These are phyloP conservation scores for Pachysolen tannophilus DNA, from an alignment of 805 yeast genomes.

Conservation along the genomic window DNA sequence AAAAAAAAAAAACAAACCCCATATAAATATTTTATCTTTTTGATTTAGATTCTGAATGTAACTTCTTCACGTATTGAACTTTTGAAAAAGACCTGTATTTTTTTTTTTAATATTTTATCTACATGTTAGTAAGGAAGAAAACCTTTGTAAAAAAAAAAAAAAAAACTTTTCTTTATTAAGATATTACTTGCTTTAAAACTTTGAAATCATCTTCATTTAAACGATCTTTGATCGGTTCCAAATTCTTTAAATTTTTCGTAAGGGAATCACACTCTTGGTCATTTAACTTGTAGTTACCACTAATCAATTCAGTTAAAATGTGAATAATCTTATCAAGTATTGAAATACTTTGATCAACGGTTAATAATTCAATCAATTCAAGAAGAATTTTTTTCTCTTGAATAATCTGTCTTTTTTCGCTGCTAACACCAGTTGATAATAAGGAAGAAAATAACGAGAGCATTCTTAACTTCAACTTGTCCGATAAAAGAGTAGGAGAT, in stretches of 20 bases:
- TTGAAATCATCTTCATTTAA: constrained; percentile 48
- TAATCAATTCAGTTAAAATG: constrained; percentile 37
- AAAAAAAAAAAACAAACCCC: no score
- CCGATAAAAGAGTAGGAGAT: no score
- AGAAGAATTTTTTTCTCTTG: constrained; percentile 24
- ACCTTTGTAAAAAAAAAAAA: constrained; percentile 1
- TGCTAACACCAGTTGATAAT: constrained; percentile 41
- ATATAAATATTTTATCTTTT: no score
- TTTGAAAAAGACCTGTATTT: no score
- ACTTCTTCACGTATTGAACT: no score
- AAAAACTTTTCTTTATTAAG: constrained; percentile 9
- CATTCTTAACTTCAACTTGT: constrained; percentile 42
- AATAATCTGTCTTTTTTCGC: constrained; percentile 31
- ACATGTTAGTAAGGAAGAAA: no score
- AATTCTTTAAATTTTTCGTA: constrained; percentile 24
- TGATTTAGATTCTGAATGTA: no score
- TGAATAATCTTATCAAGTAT: constrained; percentile 51
- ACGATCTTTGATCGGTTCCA: constrained; percentile 37
- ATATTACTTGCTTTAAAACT: constrained; percentile 35
- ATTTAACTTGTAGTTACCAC: constrained; percentile 36
- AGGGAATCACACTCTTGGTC: constrained; percentile 32
- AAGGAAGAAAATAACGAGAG: constrained; percentile 54
- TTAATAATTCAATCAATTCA: constrained; percentile 25
- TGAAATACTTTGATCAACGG: constrained; percentile 32
- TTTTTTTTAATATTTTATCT: no score